Conservation (phyloP, 805 yeast species). For the Teunomyces pallodes region DNA sequence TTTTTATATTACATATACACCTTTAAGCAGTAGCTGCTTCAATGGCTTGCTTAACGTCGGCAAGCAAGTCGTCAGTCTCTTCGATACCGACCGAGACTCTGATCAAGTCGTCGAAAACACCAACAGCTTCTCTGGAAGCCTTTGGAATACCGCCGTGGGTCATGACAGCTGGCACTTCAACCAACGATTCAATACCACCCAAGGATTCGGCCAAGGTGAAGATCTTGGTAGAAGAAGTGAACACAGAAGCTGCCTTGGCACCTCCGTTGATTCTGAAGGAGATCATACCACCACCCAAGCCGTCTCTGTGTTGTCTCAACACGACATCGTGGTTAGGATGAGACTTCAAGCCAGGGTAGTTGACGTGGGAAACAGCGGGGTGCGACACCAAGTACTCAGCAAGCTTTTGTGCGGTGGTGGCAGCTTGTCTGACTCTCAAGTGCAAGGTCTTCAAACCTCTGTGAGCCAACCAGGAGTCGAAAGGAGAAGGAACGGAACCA, state of each 20-base stretch:
- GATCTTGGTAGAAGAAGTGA: constrained; percentile 69
- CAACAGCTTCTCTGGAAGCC: constrained; percentile 72
- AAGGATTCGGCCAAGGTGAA: constrained; percentile 87
- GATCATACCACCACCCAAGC: constrained; percentile 89
- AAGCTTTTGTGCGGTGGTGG: constrained; percentile 61
- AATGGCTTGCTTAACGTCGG: constrained; percentile 60
- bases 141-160: constrained; percentile 89
- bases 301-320: constrained; percentile 72
- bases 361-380: constrained; percentile 60
- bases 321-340: constrained; percentile 66
- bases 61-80: constrained; percentile 30
- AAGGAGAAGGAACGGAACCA: constrained; percentile 88
- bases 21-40: constrained; percentile 19
- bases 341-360: constrained; percentile 78
- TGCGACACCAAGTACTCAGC: constrained; percentile 59
- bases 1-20: constrained; percentile 2
- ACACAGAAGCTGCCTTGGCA: constrained; percentile 68
- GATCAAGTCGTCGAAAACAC: constrained; percentile 78
- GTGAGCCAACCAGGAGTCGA: constrained; percentile 91
- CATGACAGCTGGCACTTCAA: constrained; percentile 89
- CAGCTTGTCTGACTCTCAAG: constrained; percentile 70
- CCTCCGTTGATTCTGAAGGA: constrained; percentile 86
- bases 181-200: constrained; percentile 84
- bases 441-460: constrained; percentile 87
- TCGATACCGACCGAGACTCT: constrained; percentile 44